A percentile compares a stretch with the other conserved stretches of the same genome.
phyloP scores from a whole-genome alignment of 495 filamentous ascomycete species.

The Tirmania nivea region DNA sequence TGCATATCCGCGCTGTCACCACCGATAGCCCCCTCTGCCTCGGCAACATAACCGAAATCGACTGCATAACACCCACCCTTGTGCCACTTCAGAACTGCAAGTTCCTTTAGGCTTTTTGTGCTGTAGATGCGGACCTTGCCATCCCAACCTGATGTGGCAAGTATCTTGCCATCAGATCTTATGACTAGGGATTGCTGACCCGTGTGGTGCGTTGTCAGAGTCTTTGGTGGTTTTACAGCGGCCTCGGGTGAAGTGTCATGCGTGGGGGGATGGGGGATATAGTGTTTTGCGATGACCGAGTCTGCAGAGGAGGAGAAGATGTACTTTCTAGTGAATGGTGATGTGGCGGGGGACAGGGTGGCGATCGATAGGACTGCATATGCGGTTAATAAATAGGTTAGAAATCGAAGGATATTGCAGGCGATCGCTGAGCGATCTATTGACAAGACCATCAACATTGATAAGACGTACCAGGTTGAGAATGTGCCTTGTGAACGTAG shows the following conservation, averaged over 20 bases:
- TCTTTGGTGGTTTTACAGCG: slow-evolving; percentile 28
- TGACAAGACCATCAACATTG: background rate
- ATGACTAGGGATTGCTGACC: slow-evolving; percentile 67
- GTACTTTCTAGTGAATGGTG: slow-evolving; percentile 15
- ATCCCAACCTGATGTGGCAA: slow-evolving; percentile 92
- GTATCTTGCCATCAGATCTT: slow-evolving; percentile 60
- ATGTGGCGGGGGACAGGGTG: background rate
- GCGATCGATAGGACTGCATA: no score
- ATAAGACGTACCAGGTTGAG: slow-evolving; percentile 36
- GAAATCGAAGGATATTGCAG: slow-evolving; percentile 53
- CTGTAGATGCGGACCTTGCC: slow-evolving; percentile 59
- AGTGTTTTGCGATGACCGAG: slow-evolving; percentile 38
- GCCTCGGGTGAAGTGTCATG: background rate
- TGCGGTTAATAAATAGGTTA: slow-evolving; percentile 25
- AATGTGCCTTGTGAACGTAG: slow-evolving; percentile 47
- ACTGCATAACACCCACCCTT: slow-evolving; percentile 71
- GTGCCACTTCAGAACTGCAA: slow-evolving; percentile 94
- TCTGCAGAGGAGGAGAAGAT: slow-evolving; percentile 78
- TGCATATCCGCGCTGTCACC: slow-evolving; percentile 36
- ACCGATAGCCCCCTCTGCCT: slow-evolving; percentile 13
- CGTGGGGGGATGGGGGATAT: slow-evolving; percentile 7
- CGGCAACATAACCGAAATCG: slow-evolving; percentile 36
- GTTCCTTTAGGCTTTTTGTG: slow-evolving; percentile 55
- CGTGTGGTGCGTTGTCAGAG: slow-evolving; percentile 57
- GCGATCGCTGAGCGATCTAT: background rate